Conservation (phyloP, 2,329 filamentous ascomycete species). For the Apiospora kogelbergensis region DNA sequence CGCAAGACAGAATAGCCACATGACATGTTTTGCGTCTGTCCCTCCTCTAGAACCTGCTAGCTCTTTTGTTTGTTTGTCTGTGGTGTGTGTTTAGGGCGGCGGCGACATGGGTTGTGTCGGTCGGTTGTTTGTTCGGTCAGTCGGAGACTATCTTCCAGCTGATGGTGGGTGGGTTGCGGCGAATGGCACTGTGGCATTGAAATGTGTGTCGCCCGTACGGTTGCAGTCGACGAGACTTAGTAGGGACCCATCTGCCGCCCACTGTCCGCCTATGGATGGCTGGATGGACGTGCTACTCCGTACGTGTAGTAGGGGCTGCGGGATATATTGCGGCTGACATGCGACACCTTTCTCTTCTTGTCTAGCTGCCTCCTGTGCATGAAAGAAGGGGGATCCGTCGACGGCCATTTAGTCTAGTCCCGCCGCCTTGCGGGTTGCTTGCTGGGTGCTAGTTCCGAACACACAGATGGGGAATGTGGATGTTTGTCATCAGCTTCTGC, state of each 20-base stretch:
- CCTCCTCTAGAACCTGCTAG: neutral
- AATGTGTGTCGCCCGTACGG: neutral
- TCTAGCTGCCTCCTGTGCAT: neutral
- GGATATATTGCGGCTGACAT: neutral
- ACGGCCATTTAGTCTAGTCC: no score
- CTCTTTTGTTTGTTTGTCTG: neutral
- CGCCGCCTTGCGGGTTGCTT: neutral
- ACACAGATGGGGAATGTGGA: neutral
- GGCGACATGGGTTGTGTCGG: neutral
- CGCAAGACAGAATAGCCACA: neutral
- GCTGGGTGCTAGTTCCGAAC: neutral
- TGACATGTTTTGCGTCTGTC: neutral
- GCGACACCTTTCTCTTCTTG: neutral
- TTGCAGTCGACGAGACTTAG: no score
- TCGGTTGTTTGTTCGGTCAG: no score
- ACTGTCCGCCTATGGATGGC: no score
- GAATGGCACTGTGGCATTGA: neutral
- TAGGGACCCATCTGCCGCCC: no score
- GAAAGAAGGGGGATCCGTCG: neutral
- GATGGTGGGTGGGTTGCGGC: neutral
- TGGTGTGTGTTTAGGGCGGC: neutral
- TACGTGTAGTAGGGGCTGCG: neutral
- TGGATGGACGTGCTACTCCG: no score
- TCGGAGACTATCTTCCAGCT: neutral
- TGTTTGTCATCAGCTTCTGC: neutral